Percentiles rank a stretch among this genome's conserved stretches.
Evolutionary conservation across 805 yeast genomes (phyloP).

Genomic region (Kodamaea nitidulidarum): DNA sequence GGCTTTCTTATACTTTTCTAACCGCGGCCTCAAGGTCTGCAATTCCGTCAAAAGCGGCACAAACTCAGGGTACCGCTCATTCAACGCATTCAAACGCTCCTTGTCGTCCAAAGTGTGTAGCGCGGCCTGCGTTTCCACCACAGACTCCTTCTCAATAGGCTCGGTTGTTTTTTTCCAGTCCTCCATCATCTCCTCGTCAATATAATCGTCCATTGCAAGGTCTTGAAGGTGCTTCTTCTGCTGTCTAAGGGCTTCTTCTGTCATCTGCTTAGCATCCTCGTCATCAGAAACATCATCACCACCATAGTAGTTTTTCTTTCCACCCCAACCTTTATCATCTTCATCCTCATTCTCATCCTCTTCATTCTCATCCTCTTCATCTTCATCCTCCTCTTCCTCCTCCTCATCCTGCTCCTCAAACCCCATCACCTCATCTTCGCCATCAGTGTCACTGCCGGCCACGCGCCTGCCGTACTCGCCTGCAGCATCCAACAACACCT

Average conservation of each 20-base stretch:
- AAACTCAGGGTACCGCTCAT: constrained; percentile 76
- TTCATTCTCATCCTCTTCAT: constrained; percentile 34
- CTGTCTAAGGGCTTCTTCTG: constrained; percentile 81
- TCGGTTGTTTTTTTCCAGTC: constrained; percentile 70
- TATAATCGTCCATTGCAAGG: constrained; percentile 49
- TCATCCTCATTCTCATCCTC: constrained; percentile 20
- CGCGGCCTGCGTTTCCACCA: constrained; percentile 15
- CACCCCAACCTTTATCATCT: constrained; percentile 39
- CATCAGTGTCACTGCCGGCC: constrained; percentile 34
- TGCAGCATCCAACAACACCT: constrained; percentile 53
- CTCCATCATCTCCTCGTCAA: constrained; percentile 71
- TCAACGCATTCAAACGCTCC: constrained; percentile 52
- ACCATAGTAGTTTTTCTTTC: constrained; percentile 50
- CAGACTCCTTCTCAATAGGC: constrained; percentile 25
- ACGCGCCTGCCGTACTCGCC: constrained; percentile 32
- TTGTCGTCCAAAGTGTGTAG: constrained; percentile 41
- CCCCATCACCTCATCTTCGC: constrained; percentile 54
- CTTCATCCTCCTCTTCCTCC: constrained; percentile 38
- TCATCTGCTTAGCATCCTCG: constrained; percentile 71
- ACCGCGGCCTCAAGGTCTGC: constrained; percentile 36
- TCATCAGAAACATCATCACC: constrained; percentile 64
- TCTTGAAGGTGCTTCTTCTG: constrained; percentile 74
- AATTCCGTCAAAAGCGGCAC: constrained; percentile 69
- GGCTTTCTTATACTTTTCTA: constrained; percentile 19
- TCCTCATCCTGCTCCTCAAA: constrained; percentile 40